Conservation (phyloP, 495 filamentous ascomycete genomes). For the Neurospora pannonica region DNA sequence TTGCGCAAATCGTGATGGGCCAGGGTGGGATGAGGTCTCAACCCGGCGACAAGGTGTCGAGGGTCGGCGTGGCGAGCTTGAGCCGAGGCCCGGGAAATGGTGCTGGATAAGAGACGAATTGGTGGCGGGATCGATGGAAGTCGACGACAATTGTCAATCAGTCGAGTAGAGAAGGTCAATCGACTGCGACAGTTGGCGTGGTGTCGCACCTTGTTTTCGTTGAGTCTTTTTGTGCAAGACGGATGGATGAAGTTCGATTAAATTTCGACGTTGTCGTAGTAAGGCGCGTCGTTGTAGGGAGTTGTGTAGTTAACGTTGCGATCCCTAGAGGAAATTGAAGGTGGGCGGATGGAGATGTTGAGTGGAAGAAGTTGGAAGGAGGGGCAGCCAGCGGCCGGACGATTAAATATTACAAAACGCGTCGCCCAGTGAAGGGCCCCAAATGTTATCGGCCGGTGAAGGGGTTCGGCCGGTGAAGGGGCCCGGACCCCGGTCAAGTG, state of each 20-base stretch:
- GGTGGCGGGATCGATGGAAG: background rate
- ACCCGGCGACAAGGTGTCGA: too few species aligned
- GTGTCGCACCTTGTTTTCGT: background rate
- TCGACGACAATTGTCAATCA: background rate
- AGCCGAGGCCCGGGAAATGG: background rate
- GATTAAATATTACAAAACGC: background rate
- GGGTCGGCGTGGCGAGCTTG: too few species aligned
- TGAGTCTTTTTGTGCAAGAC: background rate
- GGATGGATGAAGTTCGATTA: accelerated
- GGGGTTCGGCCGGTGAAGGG: background rate
- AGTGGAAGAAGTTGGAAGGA: background rate
- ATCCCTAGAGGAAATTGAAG: background rate
- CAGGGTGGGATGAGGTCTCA: too few species aligned
- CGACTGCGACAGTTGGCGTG: background rate
- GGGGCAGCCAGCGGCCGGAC: background rate
- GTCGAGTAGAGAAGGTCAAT: background rate
- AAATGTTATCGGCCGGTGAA: background rate
- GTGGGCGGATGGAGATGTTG: background rate
- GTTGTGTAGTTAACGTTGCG: background rate
- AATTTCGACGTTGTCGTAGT: background rate
- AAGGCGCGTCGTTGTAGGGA: background rate
- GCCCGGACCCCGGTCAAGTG: too few species aligned
- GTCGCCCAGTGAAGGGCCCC: too few species aligned
- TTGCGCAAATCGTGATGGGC: accelerated
- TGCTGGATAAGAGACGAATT: background rate